Evolutionary conservation across 148 eudicot species (phyloP).

Genomic region (Polygonum aviculare): DNA sequence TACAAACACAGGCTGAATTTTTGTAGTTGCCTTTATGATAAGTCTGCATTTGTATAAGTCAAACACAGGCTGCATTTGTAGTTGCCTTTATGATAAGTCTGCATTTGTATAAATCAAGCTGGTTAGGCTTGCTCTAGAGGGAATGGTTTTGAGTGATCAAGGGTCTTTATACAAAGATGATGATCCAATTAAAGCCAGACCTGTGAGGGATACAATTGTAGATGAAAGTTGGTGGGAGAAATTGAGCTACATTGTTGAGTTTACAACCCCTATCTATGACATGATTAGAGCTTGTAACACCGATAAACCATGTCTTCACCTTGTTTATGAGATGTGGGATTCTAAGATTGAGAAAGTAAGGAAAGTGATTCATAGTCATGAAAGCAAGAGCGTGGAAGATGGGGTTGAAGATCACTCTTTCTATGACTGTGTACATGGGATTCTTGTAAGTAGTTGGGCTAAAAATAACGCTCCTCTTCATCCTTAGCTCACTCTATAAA

Average conservation of each 20-base stretch:
- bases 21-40: not conserved
- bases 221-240: conserved; percentile 16
- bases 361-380: not conserved
- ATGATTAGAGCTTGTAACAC: conserved; percentile 8
- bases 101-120: not conserved
- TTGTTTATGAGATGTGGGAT: conserved; percentile 20
- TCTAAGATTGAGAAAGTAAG: conserved; percentile 14
- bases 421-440: conserved; percentile 6
- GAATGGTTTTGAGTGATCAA: too few species aligned
- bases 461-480: conserved; percentile 14
- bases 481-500: conserved; percentile 19
- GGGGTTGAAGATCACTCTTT: not conserved
- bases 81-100: not conserved
- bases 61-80: not conserved
- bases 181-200: not conserved
- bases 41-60: not conserved
- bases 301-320: conserved; percentile 12
- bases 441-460: conserved; percentile 14
- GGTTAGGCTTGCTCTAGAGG: too few species aligned
- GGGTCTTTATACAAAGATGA: not conserved
- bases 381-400: not conserved
- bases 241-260: conserved; percentile 3
- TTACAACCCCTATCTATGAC: not conserved
- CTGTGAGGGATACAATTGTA: not conserved
- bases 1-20: not conserved